These are phyloP conservation scores for Aspergillus flavus DNA, from an alignment of 2,329 filamentous ascomycete species.

Conservation along the genomic window DNA sequence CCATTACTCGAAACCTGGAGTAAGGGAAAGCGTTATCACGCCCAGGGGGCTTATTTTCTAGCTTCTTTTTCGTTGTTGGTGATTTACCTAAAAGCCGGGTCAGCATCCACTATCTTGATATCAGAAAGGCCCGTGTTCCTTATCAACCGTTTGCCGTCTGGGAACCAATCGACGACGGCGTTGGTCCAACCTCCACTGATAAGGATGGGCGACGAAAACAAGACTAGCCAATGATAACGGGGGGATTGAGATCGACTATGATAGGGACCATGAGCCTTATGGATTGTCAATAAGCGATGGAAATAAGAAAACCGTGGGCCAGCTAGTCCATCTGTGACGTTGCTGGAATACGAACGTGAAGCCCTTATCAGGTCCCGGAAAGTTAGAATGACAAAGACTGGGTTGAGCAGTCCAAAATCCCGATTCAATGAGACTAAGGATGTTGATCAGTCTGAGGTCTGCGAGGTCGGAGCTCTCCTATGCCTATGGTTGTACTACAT, in stretches of 20 bases:
- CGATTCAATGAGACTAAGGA: neutral
- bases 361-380: constrained; percentile 2
- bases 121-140: constrained; percentile 1
- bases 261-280: constrained; percentile 1
- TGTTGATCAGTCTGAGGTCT: constrained; percentile 15
- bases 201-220: constrained; percentile 10
- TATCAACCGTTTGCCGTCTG: constrained; percentile 4
- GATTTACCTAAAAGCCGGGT: neutral
- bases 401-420: neutral
- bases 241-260: neutral
- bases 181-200: constrained; percentile 4
- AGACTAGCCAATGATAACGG: constrained; percentile 3
- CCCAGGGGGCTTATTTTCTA: neutral
- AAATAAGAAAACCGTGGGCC: neutral
- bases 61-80: neutral
- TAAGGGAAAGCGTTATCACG: constrained; percentile 3
- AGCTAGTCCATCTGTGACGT: neutral
- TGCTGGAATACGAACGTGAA: neutral
- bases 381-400: neutral
- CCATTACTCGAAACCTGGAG: constrained; percentile 5
- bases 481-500: neutral
- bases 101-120: constrained; percentile 3
- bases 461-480: constrained; percentile 23
- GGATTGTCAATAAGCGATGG: constrained; percentile 4
- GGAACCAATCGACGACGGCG: constrained; percentile 4